A percentile compares a stretch with the other conserved stretches of the same genome.
phyloP scores from a whole-genome alignment of 352 stramenopile genomes.

The Aphanomyces euteiches region DNA sequence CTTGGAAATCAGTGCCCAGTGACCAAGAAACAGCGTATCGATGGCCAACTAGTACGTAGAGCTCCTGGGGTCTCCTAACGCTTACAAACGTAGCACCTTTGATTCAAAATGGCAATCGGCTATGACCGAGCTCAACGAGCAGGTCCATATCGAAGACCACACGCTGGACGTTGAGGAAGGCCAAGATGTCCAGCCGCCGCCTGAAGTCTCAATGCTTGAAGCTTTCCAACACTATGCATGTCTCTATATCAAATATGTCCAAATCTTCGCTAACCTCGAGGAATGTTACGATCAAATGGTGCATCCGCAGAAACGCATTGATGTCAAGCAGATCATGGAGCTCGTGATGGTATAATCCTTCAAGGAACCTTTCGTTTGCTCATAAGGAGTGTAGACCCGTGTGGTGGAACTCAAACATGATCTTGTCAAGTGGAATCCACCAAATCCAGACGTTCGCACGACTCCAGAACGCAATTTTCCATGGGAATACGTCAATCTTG shows the following conservation, averaged over 20 bases:
- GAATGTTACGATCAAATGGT: constrained; percentile 92
- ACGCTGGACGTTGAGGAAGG: constrained; percentile 52
- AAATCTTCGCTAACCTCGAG: constrained; percentile 88
- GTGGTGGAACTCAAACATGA: constrained; percentile 87
- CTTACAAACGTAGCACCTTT: constrained; percentile 60
- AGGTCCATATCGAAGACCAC: constrained; percentile 86
- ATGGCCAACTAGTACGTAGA: constrained; percentile 31
- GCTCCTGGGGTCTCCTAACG: not conserved
- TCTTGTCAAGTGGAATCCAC: constrained; percentile 93
- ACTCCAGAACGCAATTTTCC: constrained; percentile 83
- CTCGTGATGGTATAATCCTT: constrained; percentile 67
- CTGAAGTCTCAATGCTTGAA: constrained; percentile 79
- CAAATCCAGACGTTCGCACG: constrained; percentile 82
- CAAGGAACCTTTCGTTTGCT: not conserved
- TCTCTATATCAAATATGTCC: constrained; percentile 93
- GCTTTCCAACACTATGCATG: constrained; percentile 93
- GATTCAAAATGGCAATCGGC: constrained; percentile 87
- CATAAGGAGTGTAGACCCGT: constrained; percentile 36
- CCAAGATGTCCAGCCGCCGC: constrained; percentile 44
- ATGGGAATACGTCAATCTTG: constrained; percentile 93
- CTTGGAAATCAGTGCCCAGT: no score
- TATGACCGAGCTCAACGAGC: constrained; percentile 91
- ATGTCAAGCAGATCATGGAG: constrained; percentile 90
- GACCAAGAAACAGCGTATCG: not conserved
- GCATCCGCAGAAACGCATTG: constrained; percentile 92